phyloP scores from a whole-genome alignment of 2,329 filamentous ascomycete genomes.

The Cytospora mali region DNA sequence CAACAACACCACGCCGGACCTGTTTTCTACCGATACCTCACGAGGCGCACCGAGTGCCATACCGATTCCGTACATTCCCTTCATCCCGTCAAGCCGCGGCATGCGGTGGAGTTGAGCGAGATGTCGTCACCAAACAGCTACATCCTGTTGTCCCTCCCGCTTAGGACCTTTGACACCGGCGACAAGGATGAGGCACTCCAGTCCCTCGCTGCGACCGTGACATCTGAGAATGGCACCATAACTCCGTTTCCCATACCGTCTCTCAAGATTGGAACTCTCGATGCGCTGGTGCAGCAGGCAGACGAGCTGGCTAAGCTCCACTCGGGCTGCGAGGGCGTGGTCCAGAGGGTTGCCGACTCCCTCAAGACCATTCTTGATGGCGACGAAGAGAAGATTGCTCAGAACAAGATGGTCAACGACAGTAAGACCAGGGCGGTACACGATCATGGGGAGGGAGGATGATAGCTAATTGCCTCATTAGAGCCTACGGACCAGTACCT shows the following conservation, averaged over 20 bases:
- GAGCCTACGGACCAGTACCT: slow-evolving; percentile 96
- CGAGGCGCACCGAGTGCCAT: background rate
- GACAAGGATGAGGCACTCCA: slow-evolving; percentile 80
- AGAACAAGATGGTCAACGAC: slow-evolving; percentile 93
- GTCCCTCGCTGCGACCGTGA: slow-evolving; percentile 71
- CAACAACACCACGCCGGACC: slow-evolving; percentile 2
- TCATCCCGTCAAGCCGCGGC: slow-evolving; percentile 15
- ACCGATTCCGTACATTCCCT: background rate
- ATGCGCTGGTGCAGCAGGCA: slow-evolving; percentile 92
- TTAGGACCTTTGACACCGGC: slow-evolving; percentile 79
- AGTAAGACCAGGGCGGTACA: slow-evolving; percentile 57
- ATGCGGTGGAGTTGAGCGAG: slow-evolving; percentile 30
- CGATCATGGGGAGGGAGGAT: background rate
- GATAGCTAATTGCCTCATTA: slow-evolving; percentile 43
- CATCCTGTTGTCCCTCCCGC: slow-evolving; percentile 86
- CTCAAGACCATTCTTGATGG: slow-evolving; percentile 81
- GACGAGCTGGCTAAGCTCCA: slow-evolving; percentile 93
- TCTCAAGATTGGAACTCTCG: slow-evolving; percentile 97
- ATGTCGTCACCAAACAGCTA: slow-evolving; percentile 64
- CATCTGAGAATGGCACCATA: slow-evolving; percentile 74
- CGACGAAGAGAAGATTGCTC: slow-evolving; percentile 77
- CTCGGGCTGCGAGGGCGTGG: slow-evolving; percentile 75
- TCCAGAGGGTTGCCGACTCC: slow-evolving; percentile 85
- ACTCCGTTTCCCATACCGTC: slow-evolving; percentile 81
- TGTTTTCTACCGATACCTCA: background rate